Conservation (phyloP, 1,284 basidiomycete species). For the Gymnopus androsaceus region DNA sequence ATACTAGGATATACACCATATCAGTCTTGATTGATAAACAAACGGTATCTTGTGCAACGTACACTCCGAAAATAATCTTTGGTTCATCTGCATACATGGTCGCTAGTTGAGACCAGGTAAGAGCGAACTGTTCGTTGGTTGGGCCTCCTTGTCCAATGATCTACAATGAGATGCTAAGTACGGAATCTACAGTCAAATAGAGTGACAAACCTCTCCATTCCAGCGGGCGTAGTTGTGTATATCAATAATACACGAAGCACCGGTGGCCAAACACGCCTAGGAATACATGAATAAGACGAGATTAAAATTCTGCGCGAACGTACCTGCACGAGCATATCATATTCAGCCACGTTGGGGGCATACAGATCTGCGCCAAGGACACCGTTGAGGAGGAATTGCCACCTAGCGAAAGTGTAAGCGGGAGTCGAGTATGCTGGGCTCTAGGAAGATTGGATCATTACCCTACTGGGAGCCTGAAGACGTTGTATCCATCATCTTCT, state of each 20-base stretch:
- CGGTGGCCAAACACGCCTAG: slow-evolving; percentile 33
- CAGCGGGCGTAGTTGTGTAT: slow-evolving; percentile 62
- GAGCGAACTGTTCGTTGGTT: slow-evolving; percentile 54
- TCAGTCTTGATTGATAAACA: not conserved
- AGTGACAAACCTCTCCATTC: slow-evolving; percentile 38
- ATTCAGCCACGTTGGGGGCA: slow-evolving; percentile 47
- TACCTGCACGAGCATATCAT: slow-evolving; percentile 54
- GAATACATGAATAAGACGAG: not conserved
- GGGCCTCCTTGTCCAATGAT: slow-evolving; percentile 66
- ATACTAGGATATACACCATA: slow-evolving; percentile 34
- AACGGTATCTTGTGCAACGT: slow-evolving; percentile 20
- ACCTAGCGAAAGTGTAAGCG: too few relatives aligned
- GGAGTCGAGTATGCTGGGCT: not conserved
- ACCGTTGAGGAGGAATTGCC: slow-evolving; percentile 36
- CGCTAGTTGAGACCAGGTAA: slow-evolving; percentile 55
- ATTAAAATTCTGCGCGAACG: slow-evolving; percentile 14
- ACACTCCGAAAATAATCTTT: slow-evolving; percentile 59
- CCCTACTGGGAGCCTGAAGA: slow-evolving; percentile 53
- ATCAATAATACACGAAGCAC: slow-evolving; percentile 54
- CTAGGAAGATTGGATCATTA: slow-evolving; percentile 22
- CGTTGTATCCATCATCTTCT: slow-evolving; percentile 49
- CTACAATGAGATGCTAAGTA: slow-evolving; percentile 23
- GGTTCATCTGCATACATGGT: slow-evolving; percentile 48
- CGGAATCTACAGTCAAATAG: not conserved
- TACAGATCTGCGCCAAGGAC: slow-evolving; percentile 45